A percentile compares a stretch with the other conserved stretches of the same genome.
phyloP scores from a whole-genome alignment of 1,284 basidiomycete species.

The Schizopora paradoxa region DNA sequence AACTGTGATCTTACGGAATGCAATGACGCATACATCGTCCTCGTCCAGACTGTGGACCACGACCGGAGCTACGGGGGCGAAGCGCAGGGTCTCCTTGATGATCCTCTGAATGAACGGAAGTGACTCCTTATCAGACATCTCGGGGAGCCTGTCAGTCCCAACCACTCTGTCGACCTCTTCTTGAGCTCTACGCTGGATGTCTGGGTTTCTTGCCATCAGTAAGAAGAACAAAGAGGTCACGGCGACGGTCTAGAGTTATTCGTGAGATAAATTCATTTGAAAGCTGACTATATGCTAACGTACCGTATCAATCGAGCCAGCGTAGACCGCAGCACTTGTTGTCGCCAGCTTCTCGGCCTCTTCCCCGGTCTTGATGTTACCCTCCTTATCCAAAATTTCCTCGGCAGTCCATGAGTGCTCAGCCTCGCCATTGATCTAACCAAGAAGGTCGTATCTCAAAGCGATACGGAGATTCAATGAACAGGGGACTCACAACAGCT shows the following conservation, averaged over 20 bases:
- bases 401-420: background rate
- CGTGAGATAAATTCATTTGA: constrained; percentile 1
- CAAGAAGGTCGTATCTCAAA: too few species aligned
- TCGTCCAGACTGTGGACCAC: background rate
- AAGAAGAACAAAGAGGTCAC: constrained; percentile 12
- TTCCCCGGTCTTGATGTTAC: too few species aligned
- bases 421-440: background rate
- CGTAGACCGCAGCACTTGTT: too few species aligned
- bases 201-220: constrained; percentile 32
- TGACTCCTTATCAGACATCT: constrained; percentile 21
- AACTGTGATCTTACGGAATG: constrained; percentile 6
- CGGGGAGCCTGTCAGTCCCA: constrained; percentile 9
- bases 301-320: constrained; percentile 42
- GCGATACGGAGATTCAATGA: too few species aligned
- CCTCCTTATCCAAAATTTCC: too few species aligned
- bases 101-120: constrained; percentile 20
- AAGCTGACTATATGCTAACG: background rate
- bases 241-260: constrained; percentile 6
- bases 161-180: constrained; percentile 35
- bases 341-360: too few species aligned
- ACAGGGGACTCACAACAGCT: background rate
- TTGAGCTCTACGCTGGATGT: constrained; percentile 37
- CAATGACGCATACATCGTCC: constrained; percentile 7
- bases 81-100: constrained; percentile 27
- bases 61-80: constrained; percentile 1